Percentiles rank a stretch among this genome's conserved stretches.
Conservation (phyloP, 306 rosid genomes). For the Fragaria nilgerrensis region DNA sequence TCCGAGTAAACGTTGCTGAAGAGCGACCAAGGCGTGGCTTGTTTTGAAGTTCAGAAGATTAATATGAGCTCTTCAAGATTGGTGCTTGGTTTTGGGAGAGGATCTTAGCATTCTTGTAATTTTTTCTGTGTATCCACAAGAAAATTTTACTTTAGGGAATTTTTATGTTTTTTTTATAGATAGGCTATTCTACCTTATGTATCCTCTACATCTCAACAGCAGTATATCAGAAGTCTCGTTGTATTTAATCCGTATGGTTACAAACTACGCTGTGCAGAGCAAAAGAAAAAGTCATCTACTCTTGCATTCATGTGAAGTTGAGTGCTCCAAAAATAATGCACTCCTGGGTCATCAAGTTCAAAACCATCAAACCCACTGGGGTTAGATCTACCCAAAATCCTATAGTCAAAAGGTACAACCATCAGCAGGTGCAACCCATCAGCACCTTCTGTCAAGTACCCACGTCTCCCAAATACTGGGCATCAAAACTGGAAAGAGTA, state of each 20-base stretch:
- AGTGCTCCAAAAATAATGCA: constrained; percentile 1
- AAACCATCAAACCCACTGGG: background rate
- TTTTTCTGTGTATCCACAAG: background rate
- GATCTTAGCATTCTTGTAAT: constrained; percentile 9
- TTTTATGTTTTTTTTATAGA: constrained; percentile 12
- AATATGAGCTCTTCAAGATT: constrained; percentile 11
- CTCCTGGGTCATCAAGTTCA: background rate
- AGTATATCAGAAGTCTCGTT: background rate
- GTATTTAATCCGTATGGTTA: background rate
- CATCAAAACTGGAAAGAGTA: background rate
- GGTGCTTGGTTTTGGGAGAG: constrained; percentile 8
- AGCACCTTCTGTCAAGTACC: background rate
- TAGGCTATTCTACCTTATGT: constrained; percentile 1
- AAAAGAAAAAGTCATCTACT: background rate
- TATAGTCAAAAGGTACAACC: background rate
- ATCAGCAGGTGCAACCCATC: background rate
- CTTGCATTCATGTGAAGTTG: background rate
- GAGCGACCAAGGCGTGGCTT: constrained; percentile 58
- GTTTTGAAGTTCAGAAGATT: constrained; percentile 20
- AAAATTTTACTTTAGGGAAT: constrained; percentile 6
- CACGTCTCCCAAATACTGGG: background rate
- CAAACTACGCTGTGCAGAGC: background rate
- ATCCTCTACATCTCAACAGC: constrained; percentile 4
- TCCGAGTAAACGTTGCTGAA: constrained; percentile 80
- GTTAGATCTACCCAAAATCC: constrained; percentile 3